These are phyloP conservation scores for Tremellales sp. DNA, from an alignment of 1,284 basidiomycete genomes.

Conservation along the genomic window DNA sequence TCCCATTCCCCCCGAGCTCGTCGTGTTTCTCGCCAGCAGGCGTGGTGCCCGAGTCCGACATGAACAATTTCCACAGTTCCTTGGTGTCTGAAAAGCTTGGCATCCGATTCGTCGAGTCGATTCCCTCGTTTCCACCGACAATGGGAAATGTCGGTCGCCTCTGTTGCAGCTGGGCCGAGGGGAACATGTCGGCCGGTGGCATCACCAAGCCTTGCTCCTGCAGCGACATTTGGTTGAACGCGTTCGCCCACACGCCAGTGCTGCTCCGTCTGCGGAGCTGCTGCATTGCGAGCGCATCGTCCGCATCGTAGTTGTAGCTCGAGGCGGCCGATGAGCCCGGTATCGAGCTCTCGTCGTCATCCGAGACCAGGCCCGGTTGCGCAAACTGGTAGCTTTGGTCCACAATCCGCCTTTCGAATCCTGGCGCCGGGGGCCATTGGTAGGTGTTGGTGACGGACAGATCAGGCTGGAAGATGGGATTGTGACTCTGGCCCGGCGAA, in stretches of 20 bases:
- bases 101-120: slow-evolving; percentile 9
- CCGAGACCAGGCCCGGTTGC: not conserved
- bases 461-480: not conserved
- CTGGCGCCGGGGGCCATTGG: not conserved
- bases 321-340: slow-evolving; percentile 17
- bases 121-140: slow-evolving; percentile 2
- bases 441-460: not conserved
- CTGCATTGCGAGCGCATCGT: slow-evolving; percentile 3
- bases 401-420: too few species aligned
- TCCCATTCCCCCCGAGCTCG: slow-evolving; percentile 6
- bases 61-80: slow-evolving; percentile 44
- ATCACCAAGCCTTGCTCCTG: slow-evolving; percentile 21
- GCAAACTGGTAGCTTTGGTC: not conserved
- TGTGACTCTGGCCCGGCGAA: not conserved
- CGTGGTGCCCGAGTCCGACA: slow-evolving; percentile 25
- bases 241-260: slow-evolving; percentile 35
- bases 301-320: slow-evolving; percentile 10
- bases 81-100: slow-evolving; percentile 36
- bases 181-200: slow-evolving; percentile 10
- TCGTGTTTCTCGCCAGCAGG: slow-evolving; percentile 13
- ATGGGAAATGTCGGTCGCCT: slow-evolving; percentile 23
- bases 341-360: slow-evolving; percentile 7
- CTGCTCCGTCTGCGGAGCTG: slow-evolving; percentile 29
- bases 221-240: slow-evolving; percentile 39
- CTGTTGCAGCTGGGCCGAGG: slow-evolving; percentile 1